A percentile compares a stretch with the other conserved stretches of the same genome.
phyloP scores from a whole-genome alignment of 306 rosid species.

The Dryas drummondii region DNA sequence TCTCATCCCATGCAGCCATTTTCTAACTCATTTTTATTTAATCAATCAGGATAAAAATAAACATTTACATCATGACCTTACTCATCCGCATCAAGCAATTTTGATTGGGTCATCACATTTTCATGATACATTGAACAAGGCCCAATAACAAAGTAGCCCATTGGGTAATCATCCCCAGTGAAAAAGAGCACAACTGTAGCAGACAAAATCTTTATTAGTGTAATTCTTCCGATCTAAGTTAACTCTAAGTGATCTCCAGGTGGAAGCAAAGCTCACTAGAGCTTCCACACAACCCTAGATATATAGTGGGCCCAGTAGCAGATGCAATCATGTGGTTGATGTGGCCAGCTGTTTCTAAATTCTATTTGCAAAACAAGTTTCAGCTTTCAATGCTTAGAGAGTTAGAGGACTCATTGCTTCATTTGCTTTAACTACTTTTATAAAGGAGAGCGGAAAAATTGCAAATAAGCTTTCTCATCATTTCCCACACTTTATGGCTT shows the following conservation, averaged over 20 bases:
- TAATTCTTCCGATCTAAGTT: too few species aligned
- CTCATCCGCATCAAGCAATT: too few species aligned
- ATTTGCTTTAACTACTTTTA: constrained; percentile 29
- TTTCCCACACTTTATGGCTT: constrained; percentile 35
- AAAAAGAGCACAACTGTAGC: too few species aligned
- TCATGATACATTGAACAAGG: background rate
- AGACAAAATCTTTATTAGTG: too few species aligned
- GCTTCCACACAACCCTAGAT: background rate
- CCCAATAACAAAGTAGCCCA: background rate
- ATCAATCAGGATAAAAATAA: too few species aligned
- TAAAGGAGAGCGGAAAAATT: constrained; percentile 29
- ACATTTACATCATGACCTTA: too few species aligned
- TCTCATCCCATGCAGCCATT: too few species aligned
- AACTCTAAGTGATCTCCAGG: background rate
- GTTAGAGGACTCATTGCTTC: constrained; percentile 24
- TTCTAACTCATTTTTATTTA: too few species aligned
- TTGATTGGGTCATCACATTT: background rate
- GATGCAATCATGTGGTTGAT: constrained; percentile 36
- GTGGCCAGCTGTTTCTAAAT: constrained; percentile 30
- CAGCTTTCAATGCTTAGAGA: constrained; percentile 31
- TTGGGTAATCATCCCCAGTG: background rate
- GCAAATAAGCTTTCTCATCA: constrained; percentile 41
- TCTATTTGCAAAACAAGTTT: constrained; percentile 26
- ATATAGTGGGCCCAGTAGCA: constrained; percentile 28
- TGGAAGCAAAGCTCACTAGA: constrained; percentile 7